Conservation (phyloP, 1,139 yeast species). For the Scheffersomyces lignicola region DNA sequence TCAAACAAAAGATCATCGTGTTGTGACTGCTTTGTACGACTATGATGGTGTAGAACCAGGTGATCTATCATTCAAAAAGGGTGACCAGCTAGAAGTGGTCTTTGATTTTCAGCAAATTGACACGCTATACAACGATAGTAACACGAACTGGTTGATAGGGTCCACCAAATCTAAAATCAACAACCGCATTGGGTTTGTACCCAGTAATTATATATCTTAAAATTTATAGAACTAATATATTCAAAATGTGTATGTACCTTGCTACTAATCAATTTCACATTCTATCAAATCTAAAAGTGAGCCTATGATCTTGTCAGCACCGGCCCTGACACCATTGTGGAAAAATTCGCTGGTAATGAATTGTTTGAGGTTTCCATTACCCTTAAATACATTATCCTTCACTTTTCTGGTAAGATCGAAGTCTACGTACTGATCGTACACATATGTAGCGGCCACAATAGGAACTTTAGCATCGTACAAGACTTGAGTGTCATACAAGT, state of each 20-base stretch:
- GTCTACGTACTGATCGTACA: constrained; percentile 56
- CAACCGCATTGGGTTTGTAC: constrained; percentile 42
- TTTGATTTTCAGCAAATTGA: constrained; percentile 32
- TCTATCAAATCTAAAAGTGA: constrained; percentile 41
- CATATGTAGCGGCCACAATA: constrained; percentile 52
- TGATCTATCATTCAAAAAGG: constrained; percentile 38
- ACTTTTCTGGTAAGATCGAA: constrained; percentile 40
- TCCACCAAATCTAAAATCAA: constrained; percentile 13
- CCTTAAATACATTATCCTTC: constrained; percentile 28
- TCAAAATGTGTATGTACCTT: constrained; percentile 1
- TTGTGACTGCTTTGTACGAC: constrained; percentile 25
- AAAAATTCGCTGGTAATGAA: constrained; percentile 51
- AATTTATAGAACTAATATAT: neutral
- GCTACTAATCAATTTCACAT: constrained; percentile 42
- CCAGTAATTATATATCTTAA: constrained; percentile 30
- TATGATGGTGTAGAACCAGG: constrained; percentile 39
- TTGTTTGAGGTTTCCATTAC: constrained; percentile 37
- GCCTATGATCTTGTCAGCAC: constrained; percentile 41
- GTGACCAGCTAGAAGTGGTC: constrained; percentile 35
- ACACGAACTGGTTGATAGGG: constrained; percentile 40
- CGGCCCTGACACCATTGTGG: constrained; percentile 51
- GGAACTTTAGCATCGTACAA: constrained; percentile 39
- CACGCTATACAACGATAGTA: constrained; percentile 20
- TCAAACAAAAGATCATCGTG: constrained; percentile 9
- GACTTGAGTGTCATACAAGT: constrained; percentile 36